Base-by-base conservation (phyloP, 1,284 basidiomycete species). In the Limonomyces culmigenus region DNA sequence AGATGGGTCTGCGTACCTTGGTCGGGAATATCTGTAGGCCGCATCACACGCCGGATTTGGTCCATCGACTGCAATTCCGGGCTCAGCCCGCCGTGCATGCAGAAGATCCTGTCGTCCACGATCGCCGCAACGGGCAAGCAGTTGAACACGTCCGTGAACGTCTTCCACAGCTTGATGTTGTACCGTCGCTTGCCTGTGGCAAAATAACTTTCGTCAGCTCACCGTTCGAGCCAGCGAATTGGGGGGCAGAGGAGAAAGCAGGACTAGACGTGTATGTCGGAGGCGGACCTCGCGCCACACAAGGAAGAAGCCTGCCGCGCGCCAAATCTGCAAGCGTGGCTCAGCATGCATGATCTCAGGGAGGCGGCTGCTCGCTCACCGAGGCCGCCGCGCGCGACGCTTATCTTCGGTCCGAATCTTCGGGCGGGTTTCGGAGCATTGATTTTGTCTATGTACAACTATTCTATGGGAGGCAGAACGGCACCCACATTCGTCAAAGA, bases 31-130 rank as follows among this genome's bases (percentile, higher is more conserved):
- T 98, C 93, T 41, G 93, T 98, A 27, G 93, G 95, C 63, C 93
- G 70, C 93, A 97, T 97, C 36, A 98, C 91, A 55, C 93, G 74
- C 56, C 95, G 73, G 66, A 98, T 98, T 67, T 98, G 92, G 61
- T 98, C 93, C 93, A 98, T 97, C 52, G 84, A 89, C 67, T 97
- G 92, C 44, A 98, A 65, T 62, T 97, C 92, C 36, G 95, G 93
- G 58, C 86, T 92, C 49, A 96, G 68, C 34, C 83, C 81, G 34
- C 85, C 84, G 49, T 93, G 87, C 83, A 86, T 86, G 35, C 87
- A 91, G 57, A 93, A 92, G 54, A 93, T 93, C 65, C 93, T 92
- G 58, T 93, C 88, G 60, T 93, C 89, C 52, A 93, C 92, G 60
- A 93, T 92, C 45, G 88, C 88, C 33, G 89, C 89, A 55, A 93